Evolutionary conservation across 169 alveolate species (phyloP).

Genomic region (Eimeria zaria): DNA sequence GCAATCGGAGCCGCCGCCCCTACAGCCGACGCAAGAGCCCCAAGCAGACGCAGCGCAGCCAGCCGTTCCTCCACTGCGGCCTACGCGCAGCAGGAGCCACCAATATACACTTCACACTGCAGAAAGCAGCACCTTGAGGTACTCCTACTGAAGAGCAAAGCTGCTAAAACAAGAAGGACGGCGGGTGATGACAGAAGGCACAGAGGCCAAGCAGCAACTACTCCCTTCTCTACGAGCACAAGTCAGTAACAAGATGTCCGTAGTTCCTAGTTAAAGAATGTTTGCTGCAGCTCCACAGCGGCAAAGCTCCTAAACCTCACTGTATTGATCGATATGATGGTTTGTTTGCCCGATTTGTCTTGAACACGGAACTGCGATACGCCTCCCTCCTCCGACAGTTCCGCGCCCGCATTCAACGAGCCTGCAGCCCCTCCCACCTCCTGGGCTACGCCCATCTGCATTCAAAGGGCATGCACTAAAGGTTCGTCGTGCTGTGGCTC

Average conservation of each 20-base stretch:
- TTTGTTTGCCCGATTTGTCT: slow-evolving; percentile 78
- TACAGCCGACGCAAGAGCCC: slow-evolving; percentile 60
- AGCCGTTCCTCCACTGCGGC: slow-evolving; percentile 81
- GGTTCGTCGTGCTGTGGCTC: neutral
- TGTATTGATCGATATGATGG: slow-evolving; percentile 79
- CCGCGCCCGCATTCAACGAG: slow-evolving; percentile 80
- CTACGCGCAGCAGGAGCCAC: neutral
- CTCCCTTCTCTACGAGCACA: neutral
- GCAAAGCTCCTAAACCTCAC: neutral
- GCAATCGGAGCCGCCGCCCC: slow-evolving; percentile 40
- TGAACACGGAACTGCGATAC: slow-evolving; percentile 66
- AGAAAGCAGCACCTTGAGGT: neutral
- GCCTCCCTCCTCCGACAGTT: slow-evolving; percentile 74
- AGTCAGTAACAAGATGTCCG: neutral
- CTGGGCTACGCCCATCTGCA: slow-evolving; percentile 56
- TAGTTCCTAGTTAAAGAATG: neutral
- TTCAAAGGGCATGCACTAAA: neutral
- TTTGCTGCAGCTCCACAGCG: neutral
- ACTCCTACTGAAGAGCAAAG: neutral
- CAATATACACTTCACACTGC: neutral
- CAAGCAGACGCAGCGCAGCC: slow-evolving; percentile 79
- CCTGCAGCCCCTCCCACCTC: slow-evolving; percentile 63
- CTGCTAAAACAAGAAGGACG: neutral
- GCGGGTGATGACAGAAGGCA: slow-evolving; percentile 3
- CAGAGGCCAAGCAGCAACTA: neutral